Percentiles rank a stretch among this genome's conserved stretches.
Conservation (phyloP, 1,284 basidiomycete species). For the Ustilago hordei region DNA sequence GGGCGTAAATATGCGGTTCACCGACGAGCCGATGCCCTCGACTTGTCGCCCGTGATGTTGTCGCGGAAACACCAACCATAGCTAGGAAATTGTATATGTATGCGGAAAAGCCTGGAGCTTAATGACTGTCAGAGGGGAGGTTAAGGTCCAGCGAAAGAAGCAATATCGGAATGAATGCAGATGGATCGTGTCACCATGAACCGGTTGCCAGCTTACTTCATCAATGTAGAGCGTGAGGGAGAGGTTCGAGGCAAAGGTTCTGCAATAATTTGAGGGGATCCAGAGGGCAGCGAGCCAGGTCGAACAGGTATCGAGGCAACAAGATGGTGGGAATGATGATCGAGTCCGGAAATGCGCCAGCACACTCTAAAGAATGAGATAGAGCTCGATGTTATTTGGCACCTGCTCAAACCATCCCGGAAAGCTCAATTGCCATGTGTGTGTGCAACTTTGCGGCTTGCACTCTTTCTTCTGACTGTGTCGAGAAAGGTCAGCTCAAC, state of each 20-base stretch:
- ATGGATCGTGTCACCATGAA: not conserved
- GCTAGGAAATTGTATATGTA: not conserved
- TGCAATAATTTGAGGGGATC: not conserved
- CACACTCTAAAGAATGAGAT: not conserved
- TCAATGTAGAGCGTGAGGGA: not conserved
- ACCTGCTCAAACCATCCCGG: not conserved
- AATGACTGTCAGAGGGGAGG: not conserved
- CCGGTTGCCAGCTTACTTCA: conserved; percentile 9
- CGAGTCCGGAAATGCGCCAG: not conserved
- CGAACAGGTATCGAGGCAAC: not conserved
- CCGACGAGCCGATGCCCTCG: conserved; percentile 34
- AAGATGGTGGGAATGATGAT: not conserved
- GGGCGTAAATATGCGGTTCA: conserved; percentile 33
- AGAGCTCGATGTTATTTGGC: not conserved
- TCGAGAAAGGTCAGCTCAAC: not conserved
- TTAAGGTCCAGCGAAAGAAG: not conserved
- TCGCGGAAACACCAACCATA: conserved; percentile 36
- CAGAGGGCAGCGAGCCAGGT: not conserved
- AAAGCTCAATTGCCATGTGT: not conserved
- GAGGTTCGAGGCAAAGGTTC: not conserved
- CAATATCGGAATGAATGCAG: not conserved
- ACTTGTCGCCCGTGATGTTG: not conserved
- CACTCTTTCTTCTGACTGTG: not conserved
- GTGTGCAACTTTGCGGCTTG: not conserved
- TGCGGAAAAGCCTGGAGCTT: not conserved